Base-by-base conservation (phyloP, 768 basidiomycete genomes). In the Kwoniella sp. region DNA sequence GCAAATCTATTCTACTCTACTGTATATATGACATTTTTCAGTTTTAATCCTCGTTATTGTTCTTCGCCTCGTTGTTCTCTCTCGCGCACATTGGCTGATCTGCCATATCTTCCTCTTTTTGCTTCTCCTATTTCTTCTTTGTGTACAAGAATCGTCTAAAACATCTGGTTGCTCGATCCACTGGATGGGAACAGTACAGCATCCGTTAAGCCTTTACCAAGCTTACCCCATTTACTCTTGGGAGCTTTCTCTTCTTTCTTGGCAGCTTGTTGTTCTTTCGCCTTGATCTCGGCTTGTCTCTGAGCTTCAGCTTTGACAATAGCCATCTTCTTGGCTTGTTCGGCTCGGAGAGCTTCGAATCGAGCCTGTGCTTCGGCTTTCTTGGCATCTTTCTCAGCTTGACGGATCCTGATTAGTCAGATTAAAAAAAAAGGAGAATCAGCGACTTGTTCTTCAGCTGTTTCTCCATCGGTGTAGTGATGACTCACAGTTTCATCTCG, bases 161-260 rank as follows among this genome's bases (percentile, higher is more conserved):
- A 44, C 40, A 44, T 44, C 40, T 44, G 40, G 40, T 44, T 44
- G 17, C 40, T 44, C 3, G 40, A 44, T 25, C 58, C 58, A 29
- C 58, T 50, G 0, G 55, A 27, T 6, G 72, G 72, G 56, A 74
- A 71, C 49, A 74, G 62, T 17, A 74, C 70, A 19, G 69, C 55
- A 3, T 74, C 68, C 6, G 59, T 62, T 37, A 74, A 74, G 33
- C 67, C 69, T 26, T 56, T 52, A 10, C 72, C 72, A 10, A 74
- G 65, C 56, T 67, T 69, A 19, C 70, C 68, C 50, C 71, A 67
- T 64, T 60, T 69, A 4, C 37, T 54, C 59, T 74, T 74, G 21
- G 62, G 58, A 25, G 51, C 46, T 29, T 65, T 63, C 1, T 48
- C 44, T 37, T 58, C 36, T 27, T 60, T 36, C 22, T 54, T 48